Conservation (phyloP, 106 monocot genomes). For the Dioscorea dumetorum region DNA sequence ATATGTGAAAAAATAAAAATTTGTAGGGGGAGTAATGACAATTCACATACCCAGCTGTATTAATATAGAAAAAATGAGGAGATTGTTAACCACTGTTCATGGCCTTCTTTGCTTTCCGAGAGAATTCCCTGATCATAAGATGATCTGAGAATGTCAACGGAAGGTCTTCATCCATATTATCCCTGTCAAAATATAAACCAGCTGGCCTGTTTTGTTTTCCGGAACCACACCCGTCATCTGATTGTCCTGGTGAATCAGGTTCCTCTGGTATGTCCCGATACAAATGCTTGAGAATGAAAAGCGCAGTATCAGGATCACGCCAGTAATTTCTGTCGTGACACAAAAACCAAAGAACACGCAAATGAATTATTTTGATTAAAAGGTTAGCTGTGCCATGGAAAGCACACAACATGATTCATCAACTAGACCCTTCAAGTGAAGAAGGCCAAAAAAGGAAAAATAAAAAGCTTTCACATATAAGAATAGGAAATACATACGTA, state of each 20-base stretch:
- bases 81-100: constrained; percentile 11
- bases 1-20: no score
- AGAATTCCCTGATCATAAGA: constrained; percentile 51
- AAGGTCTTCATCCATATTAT: constrained; percentile 68
- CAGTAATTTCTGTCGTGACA: constrained; percentile 74
- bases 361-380: no score
- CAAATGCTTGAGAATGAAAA: constrained; percentile 92
- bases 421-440: no score
- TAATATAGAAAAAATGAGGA: no score
- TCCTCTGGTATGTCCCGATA: constrained; percentile 89
- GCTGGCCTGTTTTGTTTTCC: constrained; percentile 12
- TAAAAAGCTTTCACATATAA: no score
- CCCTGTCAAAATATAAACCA: constrained; percentile 53
- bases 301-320: constrained; percentile 92
- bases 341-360: no score
- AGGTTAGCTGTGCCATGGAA: no score
- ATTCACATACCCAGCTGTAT: no score
- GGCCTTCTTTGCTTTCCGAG: constrained; percentile 55
- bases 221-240: constrained; percentile 1
- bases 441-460: no score
- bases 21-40: no score
- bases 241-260: constrained; percentile 16
- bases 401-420: no score
- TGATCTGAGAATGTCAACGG: constrained; percentile 82
- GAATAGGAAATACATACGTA: constrained; percentile 49